Base-by-base conservation (phyloP, 2,329 filamentous ascomycete genomes). In the Colletotrichum cordylinicola region DNA sequence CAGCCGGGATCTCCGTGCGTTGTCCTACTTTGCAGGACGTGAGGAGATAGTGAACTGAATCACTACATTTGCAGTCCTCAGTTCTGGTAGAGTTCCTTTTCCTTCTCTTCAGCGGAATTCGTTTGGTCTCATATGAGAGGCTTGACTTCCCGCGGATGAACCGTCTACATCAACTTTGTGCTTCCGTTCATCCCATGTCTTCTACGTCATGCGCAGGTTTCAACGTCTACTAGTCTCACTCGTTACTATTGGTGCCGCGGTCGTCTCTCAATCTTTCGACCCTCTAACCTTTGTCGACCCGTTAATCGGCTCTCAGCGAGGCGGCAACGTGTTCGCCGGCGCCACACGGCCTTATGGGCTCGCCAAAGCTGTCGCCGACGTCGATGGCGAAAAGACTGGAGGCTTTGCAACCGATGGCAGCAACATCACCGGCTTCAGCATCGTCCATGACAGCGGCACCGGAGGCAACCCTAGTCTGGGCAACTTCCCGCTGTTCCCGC, bases 301-400 rank as follows among this genome's bases (percentile, higher is more conserved):
- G 10, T 83, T 91, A 8, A 91, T 91, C 75, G 90, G 90, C 33
- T 90, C 89, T 18, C 86, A 84, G 6, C 88, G 89, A 81, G 90
- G 89, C 82, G 90, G 90, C 55, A 90, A 92, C 81, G 90, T 91
- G 31, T 91, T 91, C 75, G 86, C 90, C 4, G 90, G 90, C 15
- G 90, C 90, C 16, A 89, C 88, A 4, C 79, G 89, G 55, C 90
- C 90, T 4, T 91, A 90, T 78, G 89, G 88, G 48, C 87, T 91
- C 81, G 90, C 88, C 43, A 91, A 91, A 79, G 88, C 89, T 2
- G 88, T 90, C 5, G 88, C 89, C 35, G 89, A 91, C 78, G 88
- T 89, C 2, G 80, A 87, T 61, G 84, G 85, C 4, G 82, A 86
- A 76, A 87, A 87, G 69, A 86, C 86, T 7, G 87, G 85, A 8